Evolutionary conservation across 2,329 filamentous ascomycete species (phyloP), one percentile per base, ranked within the genome.

Genomic region (Exserohilum rostratum): DNA sequence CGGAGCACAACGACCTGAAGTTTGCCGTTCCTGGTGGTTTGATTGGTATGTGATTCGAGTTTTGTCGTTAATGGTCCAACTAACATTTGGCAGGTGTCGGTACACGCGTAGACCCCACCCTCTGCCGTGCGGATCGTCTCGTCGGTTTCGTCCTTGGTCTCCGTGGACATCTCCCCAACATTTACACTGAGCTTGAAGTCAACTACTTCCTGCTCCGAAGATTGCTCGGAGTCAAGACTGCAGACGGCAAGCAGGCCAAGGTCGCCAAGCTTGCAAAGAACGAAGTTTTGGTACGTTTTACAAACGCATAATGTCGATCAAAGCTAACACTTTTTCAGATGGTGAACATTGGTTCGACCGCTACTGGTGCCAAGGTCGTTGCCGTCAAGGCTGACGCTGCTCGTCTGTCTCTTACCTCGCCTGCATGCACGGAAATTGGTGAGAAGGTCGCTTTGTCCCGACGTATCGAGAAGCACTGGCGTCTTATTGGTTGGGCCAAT

Each of bases 381-480:
- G 93, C 91, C 70, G 96, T 98, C 75, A 97, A 95, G 85, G 93
- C 93, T 72, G 95, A 99, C 85, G 93, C 93, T 53, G 95, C 95
- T 53, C 97, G 97, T 83, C 85, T 99, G 65, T 89, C 91, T 56
- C 83, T 99, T 68, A 98, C 93, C 58, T 93, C 87, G 75, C 93
- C 93, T 39, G 95, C 95, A 54, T 99, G 95, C 83, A 99, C 95
- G 46, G 93, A 96, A 76, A 89, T 97, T 72, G 93, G 93, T 64
- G 93, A 99, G 84, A 98, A 99, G 89, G 93, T 99, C 71, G 95
- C 95, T 37, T 83, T 99, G 72, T 92, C 88, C 76, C 85, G 95
- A 80, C 90, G 95, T 87, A 97, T 98, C 71, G 95, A 99, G 80
- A 98, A 98, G 87, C 93, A 97, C 80, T 98, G 93, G 93, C 90